Percentiles rank a stretch among this genome's conserved stretches.
Conservation (phyloP, 805 yeast species). For the Saturnispora bothae region DNA sequence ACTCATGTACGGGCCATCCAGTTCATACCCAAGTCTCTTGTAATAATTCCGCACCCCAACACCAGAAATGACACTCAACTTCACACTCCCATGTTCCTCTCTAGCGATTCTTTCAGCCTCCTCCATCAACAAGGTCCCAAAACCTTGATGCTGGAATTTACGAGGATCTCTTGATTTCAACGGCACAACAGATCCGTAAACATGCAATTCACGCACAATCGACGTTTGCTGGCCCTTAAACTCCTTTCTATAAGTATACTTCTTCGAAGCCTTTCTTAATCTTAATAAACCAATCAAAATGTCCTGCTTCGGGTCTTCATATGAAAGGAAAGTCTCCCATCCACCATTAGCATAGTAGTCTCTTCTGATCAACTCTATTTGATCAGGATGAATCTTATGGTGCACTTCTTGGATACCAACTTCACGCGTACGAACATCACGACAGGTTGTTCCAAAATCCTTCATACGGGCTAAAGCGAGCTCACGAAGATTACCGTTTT, state of each 20-base stretch:
- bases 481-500: slow-evolving; percentile 92
- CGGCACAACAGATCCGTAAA: slow-evolving; percentile 96
- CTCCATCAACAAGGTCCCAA: slow-evolving; percentile 94
- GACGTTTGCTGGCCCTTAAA: slow-evolving; percentile 77
- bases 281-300: slow-evolving; percentile 86
- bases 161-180: slow-evolving; percentile 93
- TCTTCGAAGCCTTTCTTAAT: slow-evolving; percentile 78
- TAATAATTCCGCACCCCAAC: slow-evolving; percentile 97
- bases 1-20: slow-evolving; percentile 99
- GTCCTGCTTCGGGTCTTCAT: slow-evolving; percentile 96
- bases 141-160: slow-evolving; percentile 98
- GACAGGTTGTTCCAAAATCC: slow-evolving; percentile 90
- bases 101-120: slow-evolving; percentile 94
- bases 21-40: slow-evolving; percentile 77
- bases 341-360: slow-evolving; percentile 97
- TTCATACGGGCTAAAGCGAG: slow-evolving; percentile 95
- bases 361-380: slow-evolving; percentile 88
- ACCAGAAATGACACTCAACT: slow-evolving; percentile 91
- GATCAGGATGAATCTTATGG: slow-evolving; percentile 93
- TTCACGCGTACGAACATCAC: slow-evolving; percentile 96
- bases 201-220: slow-evolving; percentile 93
- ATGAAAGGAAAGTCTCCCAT: slow-evolving; percentile 94
- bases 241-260: slow-evolving; percentile 85
- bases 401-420: slow-evolving; percentile 99
- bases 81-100: slow-evolving; percentile 88